phyloP scores from a whole-genome alignment of 1,139 yeast species.

The Ogataea hybrid region DNA sequence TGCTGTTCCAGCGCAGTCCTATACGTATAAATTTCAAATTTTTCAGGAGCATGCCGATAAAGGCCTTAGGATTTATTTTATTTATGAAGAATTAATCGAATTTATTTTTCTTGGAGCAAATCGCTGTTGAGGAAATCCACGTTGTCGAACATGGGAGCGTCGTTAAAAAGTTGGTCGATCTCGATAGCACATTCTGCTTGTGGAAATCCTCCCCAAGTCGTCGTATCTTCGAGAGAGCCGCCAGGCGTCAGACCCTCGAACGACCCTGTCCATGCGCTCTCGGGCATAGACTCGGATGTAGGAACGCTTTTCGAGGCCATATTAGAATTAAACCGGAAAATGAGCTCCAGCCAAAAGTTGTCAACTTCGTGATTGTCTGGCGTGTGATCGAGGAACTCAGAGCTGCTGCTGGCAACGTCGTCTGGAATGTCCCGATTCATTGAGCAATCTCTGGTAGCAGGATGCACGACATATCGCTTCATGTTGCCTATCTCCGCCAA shows the following conservation, averaged over 20 bases:
- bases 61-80: neutral
- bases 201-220: neutral
- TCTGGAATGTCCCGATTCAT: neutral
- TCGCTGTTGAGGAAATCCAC: neutral
- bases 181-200: neutral
- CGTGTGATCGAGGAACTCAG: neutral
- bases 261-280: neutral
- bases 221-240: neutral
- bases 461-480: slow-evolving; percentile 1
- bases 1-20: slow-evolving; percentile 1
- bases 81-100: neutral
- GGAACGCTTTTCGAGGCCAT: neutral
- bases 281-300: neutral
- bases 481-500: slow-evolving; percentile 18
- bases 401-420: neutral
- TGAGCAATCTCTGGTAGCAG: neutral
- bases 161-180: slow-evolving; percentile 1
- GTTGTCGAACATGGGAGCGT: neutral
- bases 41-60: neutral
- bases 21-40: neutral
- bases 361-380: slow-evolving; percentile 14
- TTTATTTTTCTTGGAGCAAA: neutral
- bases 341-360: slow-evolving; percentile 23
- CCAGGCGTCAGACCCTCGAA: neutral
- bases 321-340: slow-evolving; percentile 7